Evolutionary conservation across 805 yeast species (phyloP), one percentile per base, ranked within the genome.

Genomic region (Candida manassasensis): DNA sequence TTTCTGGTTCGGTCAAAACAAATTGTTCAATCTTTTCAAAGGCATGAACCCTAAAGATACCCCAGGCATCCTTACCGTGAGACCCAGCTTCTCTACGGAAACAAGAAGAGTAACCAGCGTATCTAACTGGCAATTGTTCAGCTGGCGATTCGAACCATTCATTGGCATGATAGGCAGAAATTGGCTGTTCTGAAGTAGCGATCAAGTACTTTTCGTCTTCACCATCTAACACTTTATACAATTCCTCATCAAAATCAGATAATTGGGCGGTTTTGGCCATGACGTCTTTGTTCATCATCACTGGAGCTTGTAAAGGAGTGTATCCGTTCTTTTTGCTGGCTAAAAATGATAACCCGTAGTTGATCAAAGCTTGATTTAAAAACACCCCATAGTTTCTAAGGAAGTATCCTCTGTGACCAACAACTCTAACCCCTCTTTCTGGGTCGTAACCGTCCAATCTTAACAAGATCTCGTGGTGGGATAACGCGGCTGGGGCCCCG

Each of bases 61-160:
- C 98, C 98, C 98, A 93, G 33, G 98, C 98, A 57, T 93, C 98
- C 64, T 90, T 90, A 63, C 98, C 98, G 56, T 90, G 97, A 47
- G 96, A 82, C 49, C 98, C 98, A 40, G 98, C 98, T 72, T 93
- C 98, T 71, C 98, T 85, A 69, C 98, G 82, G 81, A 93, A 93
- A 79, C 98, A 93, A 31, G 97, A 84, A 24, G 97, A 88, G 73
- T 84, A 93, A 54, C 98, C 98, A 32, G 96, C 98, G 57, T 93
- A 93, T 67, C 94, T 84, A 45, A 87, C 77, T 42, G 98, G 98
- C 50, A 93, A 76, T 71, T 93, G 98, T 67, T 89, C 97, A 43
- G 81, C 80, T 40, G 98, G 98, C 52, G 84, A 81, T 69, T 93
- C 97, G 53, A 93, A 93, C 98, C 98, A 93, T 70, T 93, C 98